Evolutionary conservation across 352 stramenopile genomes (phyloP).

Genomic region (Phytophthora podocarpi): DNA sequence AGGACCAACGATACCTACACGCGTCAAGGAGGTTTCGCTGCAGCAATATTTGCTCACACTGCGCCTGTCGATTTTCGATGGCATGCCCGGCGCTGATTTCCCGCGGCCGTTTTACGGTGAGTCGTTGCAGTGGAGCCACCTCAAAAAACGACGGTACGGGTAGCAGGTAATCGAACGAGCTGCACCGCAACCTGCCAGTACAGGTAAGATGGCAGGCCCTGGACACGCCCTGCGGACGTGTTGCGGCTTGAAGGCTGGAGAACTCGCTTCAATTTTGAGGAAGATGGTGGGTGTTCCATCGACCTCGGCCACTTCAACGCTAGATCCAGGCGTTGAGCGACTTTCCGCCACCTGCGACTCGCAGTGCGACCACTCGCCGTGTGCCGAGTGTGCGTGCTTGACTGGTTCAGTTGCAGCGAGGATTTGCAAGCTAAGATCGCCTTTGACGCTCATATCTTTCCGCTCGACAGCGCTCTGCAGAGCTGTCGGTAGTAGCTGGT

Average conservation of each 20-base stretch:
- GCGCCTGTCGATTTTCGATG: slow-evolving; percentile 29
- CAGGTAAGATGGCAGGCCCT: too few relatives aligned
- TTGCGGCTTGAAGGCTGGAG: background rate
- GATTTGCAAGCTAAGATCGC: slow-evolving; percentile 10
- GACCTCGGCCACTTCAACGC: too few relatives aligned
- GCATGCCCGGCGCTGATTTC: slow-evolving; percentile 7
- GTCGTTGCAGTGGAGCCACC: background rate
- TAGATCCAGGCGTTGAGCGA: background rate
- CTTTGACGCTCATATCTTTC: background rate
- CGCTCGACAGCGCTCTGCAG: too few relatives aligned
- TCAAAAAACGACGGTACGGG: background rate
- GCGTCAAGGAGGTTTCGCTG: too few relatives aligned
- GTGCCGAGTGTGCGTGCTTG: too few relatives aligned
- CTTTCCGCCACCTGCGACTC: background rate
- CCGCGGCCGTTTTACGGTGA: slow-evolving; percentile 19
- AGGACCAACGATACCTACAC: too few relatives aligned
- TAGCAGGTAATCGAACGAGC: too few relatives aligned
- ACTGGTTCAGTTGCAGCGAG: slow-evolving; percentile 5
- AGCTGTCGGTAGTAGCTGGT: too few relatives aligned
- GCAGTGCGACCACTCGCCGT: too few relatives aligned
- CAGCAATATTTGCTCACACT: slow-evolving; percentile 1
- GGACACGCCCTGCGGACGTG: background rate
- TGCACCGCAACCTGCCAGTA: too few relatives aligned
- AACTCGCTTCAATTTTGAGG: background rate
- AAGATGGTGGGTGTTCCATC: background rate